Evolutionary conservation across 2,329 filamentous ascomycete genomes (phyloP), one percentile per base, ranked within the genome.

Genomic region (Zymoseptoria brevis): DNA sequence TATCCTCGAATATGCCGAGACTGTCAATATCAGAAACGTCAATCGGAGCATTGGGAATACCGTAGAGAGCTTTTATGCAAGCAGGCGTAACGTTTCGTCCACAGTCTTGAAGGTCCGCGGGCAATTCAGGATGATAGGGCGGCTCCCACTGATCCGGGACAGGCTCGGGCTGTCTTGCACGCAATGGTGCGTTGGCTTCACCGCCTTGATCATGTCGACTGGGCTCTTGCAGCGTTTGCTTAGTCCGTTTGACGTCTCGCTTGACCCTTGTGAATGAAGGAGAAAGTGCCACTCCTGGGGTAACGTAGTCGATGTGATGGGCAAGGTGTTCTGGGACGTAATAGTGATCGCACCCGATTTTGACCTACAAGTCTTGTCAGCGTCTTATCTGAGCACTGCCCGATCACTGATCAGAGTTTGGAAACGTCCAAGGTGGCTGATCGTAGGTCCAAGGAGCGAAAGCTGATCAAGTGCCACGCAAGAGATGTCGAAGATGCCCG

Each of bases 291-390:
- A 81, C 77, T 8, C 80, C 81, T 0, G 81, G 81, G 0, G 76
- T 82, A 45, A 84, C 77, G 66, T 81, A 83, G 71, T 83, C 81
- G 53, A 83, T 74, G 59, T 83, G 79, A 7, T 72, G 62, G 22
- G 73, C 74, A 16, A 83, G 66, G 48, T 76, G 67, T 21, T 72
- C 70, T 45, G 65, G 72, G 11, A 74, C 50, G 45, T 64, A 70
- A 63, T 73, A 78, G 65, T 75, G 68, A 61, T 75, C 71, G 58
- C 75, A 76, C 16, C 74, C 75, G 29, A 78, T 67, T 22, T 72
- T 69, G 1, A 68, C 65, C 26, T 67, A 29, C 26, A 29, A 29
- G 7, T 8, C 26, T 29, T 29, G 26, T 29, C 26, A 29, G 26
- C 26, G 8, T 29, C 26, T 8, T 29, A 8, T 29, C 26, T 29